Evolutionary conservation across 495 filamentous ascomycete species (phyloP), one percentile per base, ranked within the genome.

Genomic region (Aspergillus sclerotiicarbonarius): DNA sequence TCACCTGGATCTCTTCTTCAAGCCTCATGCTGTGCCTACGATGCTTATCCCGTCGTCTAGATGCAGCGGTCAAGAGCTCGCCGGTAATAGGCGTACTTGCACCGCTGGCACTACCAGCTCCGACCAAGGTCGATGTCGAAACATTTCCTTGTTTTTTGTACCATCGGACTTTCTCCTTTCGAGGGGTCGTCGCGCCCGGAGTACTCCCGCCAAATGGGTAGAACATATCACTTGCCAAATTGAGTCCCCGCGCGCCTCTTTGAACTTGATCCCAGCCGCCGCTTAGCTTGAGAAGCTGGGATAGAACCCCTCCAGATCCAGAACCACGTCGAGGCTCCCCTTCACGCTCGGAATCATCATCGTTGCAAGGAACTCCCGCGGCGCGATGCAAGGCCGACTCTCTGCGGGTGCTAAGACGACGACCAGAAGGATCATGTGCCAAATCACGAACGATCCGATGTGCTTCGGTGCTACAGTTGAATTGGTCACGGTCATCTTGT

Each of bases 1-100:
- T 92, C 58, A 96, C 90, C 60, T 83, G 81, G 63, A 88, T 88
- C 62, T 91, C 84, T 33, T 92, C 71, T 46, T 73, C 70, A 4
- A 71, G 65, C 21, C 67, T 55, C 25, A 66, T 53, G 19, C 62
- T 68, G 7, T 30, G 39, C 10, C n/a, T 41, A 1, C 57, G 44
- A 37, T 68, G 67, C 25, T 71, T 64, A 18, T 62, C 65, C 4
- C 63, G 67, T 39, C 71, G 60, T 39, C 71, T 65, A 4, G 66
- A 67, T 4, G 71, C 73, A 2, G 67, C 67, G 4, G 62, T 64
- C 2, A 72, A 50, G 1, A 70, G 57, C 29, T 73, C 66, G 51
- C 59, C 68, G 0, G 64, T 66, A 10, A 71, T 60, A 0, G 72
- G 71, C 2, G 70, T 73, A 29, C 60, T 70, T 6, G 71, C 62